Percentiles rank a stretch among this genome's conserved stretches.
Conservation (phyloP, 78 protist species). For the Protostelium mycophagum region DNA sequence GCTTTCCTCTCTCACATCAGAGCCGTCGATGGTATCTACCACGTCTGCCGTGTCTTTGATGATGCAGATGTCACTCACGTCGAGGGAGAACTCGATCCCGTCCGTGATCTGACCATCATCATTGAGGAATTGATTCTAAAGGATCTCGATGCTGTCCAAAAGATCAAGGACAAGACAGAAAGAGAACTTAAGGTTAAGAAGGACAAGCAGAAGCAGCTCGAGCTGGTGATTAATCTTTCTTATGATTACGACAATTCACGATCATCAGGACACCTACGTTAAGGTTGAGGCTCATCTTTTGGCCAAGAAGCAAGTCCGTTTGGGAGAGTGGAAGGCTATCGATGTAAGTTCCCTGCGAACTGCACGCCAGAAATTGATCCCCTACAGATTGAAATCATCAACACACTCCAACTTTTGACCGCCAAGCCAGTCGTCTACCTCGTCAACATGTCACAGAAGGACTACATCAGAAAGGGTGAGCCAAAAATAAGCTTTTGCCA, state of each 20-base stretch:
- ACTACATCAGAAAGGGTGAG: constrained; percentile 88
- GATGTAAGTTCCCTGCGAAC: not conserved
- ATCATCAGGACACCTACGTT: constrained; percentile 18
- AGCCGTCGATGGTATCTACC: constrained; percentile 95
- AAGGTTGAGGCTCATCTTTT: constrained; percentile 16
- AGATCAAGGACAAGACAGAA: constrained; percentile 15
- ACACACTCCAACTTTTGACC: constrained; percentile 78
- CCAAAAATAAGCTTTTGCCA: no score
- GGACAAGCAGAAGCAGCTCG: constrained; percentile 10
- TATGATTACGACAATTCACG: no score
- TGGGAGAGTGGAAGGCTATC: constrained; percentile 33
- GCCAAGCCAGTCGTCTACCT: constrained; percentile 94
- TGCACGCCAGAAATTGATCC: not conserved
- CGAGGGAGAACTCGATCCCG: constrained; percentile 94
- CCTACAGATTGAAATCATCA: constrained; percentile 75
- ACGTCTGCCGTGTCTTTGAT: constrained; percentile 90
- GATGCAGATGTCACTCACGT: constrained; percentile 89
- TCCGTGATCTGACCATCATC: constrained; percentile 90
- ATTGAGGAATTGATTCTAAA: constrained; percentile 81
- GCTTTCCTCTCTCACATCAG: constrained; percentile 93
- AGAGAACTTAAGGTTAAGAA: not conserved
- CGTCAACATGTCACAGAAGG: constrained; percentile 80
- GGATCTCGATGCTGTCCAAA: constrained; percentile 72
- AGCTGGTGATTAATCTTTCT: no score
- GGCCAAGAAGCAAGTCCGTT: constrained; percentile 49